Conservation (phyloP, 23 red algal genomes). For the Pyropia haitanensis region DNA sequence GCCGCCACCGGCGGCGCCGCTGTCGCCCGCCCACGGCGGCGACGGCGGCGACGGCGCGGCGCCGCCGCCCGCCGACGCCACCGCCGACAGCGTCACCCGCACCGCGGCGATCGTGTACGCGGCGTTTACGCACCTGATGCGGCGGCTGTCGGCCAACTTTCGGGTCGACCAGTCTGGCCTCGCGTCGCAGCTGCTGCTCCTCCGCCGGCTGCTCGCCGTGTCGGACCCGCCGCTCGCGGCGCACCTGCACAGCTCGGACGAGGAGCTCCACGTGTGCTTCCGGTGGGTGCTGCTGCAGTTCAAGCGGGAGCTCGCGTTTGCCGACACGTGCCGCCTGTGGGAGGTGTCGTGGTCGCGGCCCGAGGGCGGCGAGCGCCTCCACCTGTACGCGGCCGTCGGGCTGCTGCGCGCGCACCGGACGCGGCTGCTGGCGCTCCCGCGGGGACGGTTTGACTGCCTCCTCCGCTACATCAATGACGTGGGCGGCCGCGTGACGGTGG, state of each 20-base stretch:
- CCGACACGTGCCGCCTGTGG: slow-evolving; percentile 58
- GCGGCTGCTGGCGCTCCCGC: slow-evolving; percentile 17
- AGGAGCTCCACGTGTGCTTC: slow-evolving; percentile 56
- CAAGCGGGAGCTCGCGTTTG: slow-evolving; percentile 80
- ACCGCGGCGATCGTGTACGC: slow-evolving; percentile 70
- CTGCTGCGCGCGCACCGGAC: slow-evolving; percentile 55
- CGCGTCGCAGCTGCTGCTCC: slow-evolving; percentile 34
- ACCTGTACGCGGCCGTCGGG: slow-evolving; percentile 58
- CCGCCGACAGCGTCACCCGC: too few relatives aligned
- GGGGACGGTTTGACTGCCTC: slow-evolving; percentile 40
- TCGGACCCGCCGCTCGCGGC: neutral
- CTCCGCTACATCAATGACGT: slow-evolving; percentile 72
- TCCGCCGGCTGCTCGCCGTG: neutral
- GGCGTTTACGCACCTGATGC: slow-evolving; percentile 87
- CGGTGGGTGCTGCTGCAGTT: slow-evolving; percentile 93
- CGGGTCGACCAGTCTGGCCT: slow-evolving; percentile 85
- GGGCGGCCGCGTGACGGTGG: slow-evolving; percentile 59
- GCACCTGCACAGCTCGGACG: slow-evolving; percentile 40
- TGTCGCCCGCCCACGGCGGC: too few relatives aligned
- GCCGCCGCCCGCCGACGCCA: too few relatives aligned
- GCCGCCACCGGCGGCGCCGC: too few relatives aligned
- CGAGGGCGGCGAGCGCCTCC: slow-evolving; percentile 52
- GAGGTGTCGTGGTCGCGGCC: slow-evolving; percentile 66
- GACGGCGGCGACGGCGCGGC: slow-evolving; percentile 16
- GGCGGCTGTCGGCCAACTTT: slow-evolving; percentile 73